Base-by-base conservation (phyloP, 495 filamentous ascomycete species). In the Penicillium angulare region DNA sequence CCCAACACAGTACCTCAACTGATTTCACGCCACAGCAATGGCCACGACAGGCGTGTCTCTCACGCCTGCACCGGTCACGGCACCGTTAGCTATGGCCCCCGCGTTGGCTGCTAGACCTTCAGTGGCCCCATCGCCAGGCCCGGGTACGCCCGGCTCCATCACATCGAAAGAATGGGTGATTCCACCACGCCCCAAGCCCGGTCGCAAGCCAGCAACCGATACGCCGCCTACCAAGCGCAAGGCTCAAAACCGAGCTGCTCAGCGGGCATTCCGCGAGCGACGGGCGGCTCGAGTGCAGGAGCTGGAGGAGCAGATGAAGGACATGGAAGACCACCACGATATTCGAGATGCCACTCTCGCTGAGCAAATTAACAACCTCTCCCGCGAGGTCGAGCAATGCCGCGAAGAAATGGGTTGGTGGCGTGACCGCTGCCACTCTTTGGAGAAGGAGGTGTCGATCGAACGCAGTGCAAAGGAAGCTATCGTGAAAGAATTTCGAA, bases 161-260 rank as follows among this genome's bases (percentile, higher is more conserved):
- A 93, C 88, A 32, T 86, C 79, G 52, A 91, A 83, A 67, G 87
- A 92, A 83, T 95, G 90, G 90, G 79, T 92, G 7, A 81, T 95
- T 41, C 90, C 90, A 23, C 90, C 90, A 43, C 81, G 89, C 40
- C 90, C 90, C 21, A 93, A 93, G 76, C 92, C 92, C n/a, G 92
- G 91, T 29, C 82, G 92, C 43, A 96, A 96, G 67, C 92, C 92
- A 8, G 89, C 91, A 17, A 92, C 87, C 12, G 90, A 97, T 60
- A 90, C 88, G 3, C 90, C 90, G 10, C 89, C 89, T 2, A 95
- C 90, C 31, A 93, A 95, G 65, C 84, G 92, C 49, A 95, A 95
- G 69, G 89, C 88, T 0, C 92, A 97, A 64, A 97, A 97, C 66
- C 79, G 92, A 33, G 88, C 88, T n/a, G 91, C 92, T 12, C 92